Base-by-base conservation (phyloP, 495 filamentous ascomycete genomes). In the Beverwykella pulmonaria region DNA sequence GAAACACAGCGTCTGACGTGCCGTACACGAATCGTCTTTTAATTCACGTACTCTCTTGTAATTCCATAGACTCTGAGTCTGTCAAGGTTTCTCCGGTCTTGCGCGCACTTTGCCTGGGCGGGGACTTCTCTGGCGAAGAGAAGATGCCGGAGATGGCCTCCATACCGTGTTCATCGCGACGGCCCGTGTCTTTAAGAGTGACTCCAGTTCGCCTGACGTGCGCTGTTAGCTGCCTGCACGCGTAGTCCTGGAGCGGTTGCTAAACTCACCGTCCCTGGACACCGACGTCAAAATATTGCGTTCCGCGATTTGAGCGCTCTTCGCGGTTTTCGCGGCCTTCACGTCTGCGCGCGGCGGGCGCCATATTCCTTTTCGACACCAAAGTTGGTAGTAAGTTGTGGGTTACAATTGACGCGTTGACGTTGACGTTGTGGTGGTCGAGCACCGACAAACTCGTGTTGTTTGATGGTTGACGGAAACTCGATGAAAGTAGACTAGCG, bases 111-210 rank as follows among this genome's bases (percentile, higher is more conserved):
- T 73, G 71, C 65, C 77, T 75, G 14, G 80, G 55, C 19, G 85
- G 80, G 6, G 81, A 75, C 64, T 88, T 90, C 59, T 82, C 86
- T 29, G 93, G 93, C 12, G 93, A 96, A 2, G 92, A 97, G 77
- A 97, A 98, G 68, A 97, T 85, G 53, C 83, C 83, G 25, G 91
- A 89, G 57, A 96, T 82, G 34, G 87, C 86, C 75, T 98, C 92
- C 78, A 98, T 84, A 75, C 95, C 94, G 82, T 96, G 80, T 74
- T 92, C 94, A 78, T 98, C 92, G 78, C 92, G 88, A 56, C 89
- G 78, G 44, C 91, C 91, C 58, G 82, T 84, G 77, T 97, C 92
- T 73, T 85, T 83, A 27, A 98, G 76, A 0, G 86, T 90, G 30
- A 95, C 82, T 23, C 94, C 94, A 9, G 94, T 98, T 83, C 93